Percentiles rank a stretch among this genome's conserved stretches.
phyloP scores from a whole-genome alignment of 148 eudicot species.

The Salicornia ramosissima region DNA sequence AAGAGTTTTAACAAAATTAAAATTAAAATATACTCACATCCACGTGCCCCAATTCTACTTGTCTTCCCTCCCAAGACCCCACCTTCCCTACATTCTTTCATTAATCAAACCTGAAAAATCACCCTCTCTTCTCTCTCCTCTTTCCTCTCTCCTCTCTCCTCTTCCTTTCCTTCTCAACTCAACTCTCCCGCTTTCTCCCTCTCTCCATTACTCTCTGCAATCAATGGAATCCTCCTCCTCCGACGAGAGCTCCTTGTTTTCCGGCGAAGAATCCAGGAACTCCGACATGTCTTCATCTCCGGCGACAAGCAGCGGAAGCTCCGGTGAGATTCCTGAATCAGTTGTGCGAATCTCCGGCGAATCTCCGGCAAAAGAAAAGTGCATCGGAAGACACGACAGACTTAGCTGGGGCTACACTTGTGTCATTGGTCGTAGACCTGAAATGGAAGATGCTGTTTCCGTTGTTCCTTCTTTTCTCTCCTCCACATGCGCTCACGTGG shows the following conservation, averaged over 20 bases:
- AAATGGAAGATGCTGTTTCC: conserved; percentile 79
- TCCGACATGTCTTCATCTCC: background rate
- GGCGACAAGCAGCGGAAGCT: conserved; percentile 32
- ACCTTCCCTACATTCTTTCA: background rate
- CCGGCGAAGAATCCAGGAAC: conserved; percentile 10
- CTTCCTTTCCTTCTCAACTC: background rate
- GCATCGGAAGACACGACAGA: conserved; percentile 46
- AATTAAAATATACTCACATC: background rate
- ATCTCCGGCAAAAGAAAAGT: conserved; percentile 26
- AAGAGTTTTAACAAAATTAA: background rate
- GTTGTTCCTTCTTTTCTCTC: conserved; percentile 52
- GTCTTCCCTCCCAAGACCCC: conserved; percentile 1
- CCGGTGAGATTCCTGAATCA: conserved; percentile 38
- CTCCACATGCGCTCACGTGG: conserved; percentile 41
- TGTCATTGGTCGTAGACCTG: conserved; percentile 65
- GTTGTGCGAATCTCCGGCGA: conserved; percentile 8
- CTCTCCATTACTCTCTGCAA: conserved; percentile 15
- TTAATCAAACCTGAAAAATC: background rate
- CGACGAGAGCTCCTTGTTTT: conserved; percentile 17
- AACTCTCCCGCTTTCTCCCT: conserved; percentile 6
- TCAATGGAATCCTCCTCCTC: conserved; percentile 18
- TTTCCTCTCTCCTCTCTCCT: background rate
- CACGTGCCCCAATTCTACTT: conserved; percentile 19
- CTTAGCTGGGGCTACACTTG: conserved; percentile 53
- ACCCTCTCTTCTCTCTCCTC: background rate